Evolutionary conservation across 2,329 filamentous ascomycete species (phyloP).

Genomic region (Sclerotinia trifoliorum): DNA sequence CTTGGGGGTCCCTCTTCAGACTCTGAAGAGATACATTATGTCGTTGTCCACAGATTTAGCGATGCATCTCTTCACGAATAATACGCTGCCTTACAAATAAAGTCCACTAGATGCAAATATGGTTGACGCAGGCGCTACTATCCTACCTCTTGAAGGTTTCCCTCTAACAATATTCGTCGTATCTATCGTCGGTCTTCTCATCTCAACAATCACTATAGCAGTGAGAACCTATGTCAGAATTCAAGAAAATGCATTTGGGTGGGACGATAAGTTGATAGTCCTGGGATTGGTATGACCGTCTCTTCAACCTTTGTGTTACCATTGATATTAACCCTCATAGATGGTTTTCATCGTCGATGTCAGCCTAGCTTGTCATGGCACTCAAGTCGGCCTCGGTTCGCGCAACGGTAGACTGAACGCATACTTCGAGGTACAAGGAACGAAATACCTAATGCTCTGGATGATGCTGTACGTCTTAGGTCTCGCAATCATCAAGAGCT

Average conservation of each 20-base stretch:
- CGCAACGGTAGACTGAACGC: conserved; percentile 26
- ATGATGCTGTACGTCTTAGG: conserved; percentile 31
- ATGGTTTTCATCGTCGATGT: conserved; percentile 21
- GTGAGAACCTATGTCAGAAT: conserved; percentile 7
- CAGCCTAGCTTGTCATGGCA: conserved; percentile 30
- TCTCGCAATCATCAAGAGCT: conserved; percentile 31
- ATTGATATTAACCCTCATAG: conserved; percentile 1
- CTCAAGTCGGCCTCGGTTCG: conserved; percentile 30
- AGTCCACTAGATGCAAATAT: not conserved
- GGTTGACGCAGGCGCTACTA: not conserved
- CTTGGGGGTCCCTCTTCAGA: not conserved
- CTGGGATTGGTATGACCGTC: conserved; percentile 8
- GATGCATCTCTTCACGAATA: not conserved
- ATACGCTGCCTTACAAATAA: not conserved
- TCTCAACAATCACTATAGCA: conserved; percentile 1
- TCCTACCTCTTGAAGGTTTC: conserved; percentile 1
- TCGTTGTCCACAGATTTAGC: not conserved
- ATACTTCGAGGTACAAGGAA: conserved; percentile 24
- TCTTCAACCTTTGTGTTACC: not conserved
- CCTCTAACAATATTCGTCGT: conserved; percentile 10
- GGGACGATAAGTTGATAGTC: conserved; percentile 13
- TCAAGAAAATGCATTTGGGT: not conserved
- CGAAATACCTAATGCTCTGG: conserved; percentile 28
- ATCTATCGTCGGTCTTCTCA: not conserved
- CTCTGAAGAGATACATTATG: not conserved